Percentiles rank a stretch among this genome's conserved stretches.
These are phyloP conservation scores for Scheffersomyces insectosa DNA, from an alignment of 1,139 yeast species.

Conservation along the genomic window DNA sequence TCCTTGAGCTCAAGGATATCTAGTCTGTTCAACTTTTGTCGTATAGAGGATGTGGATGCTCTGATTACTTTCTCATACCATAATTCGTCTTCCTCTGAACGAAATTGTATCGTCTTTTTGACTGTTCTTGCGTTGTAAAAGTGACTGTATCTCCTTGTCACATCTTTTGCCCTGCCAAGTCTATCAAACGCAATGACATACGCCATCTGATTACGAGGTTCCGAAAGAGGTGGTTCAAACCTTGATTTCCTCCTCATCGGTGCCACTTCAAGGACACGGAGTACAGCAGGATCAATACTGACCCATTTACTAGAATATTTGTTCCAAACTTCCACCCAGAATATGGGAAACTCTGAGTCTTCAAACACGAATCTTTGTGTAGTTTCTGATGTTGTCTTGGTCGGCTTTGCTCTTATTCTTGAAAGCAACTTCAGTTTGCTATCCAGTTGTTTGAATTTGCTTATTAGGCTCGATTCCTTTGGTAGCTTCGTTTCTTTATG, in stretches of 20 bases:
- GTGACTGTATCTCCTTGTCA: constrained; percentile 78
- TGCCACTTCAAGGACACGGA: constrained; percentile 62
- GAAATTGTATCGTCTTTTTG: constrained; percentile 63
- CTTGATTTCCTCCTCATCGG: constrained; percentile 58
- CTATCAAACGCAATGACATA: constrained; percentile 80
- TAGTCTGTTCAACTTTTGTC: constrained; percentile 38
- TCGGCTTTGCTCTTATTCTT: constrained; percentile 7
- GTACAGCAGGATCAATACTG: constrained; percentile 78
- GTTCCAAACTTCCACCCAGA: constrained; percentile 97
- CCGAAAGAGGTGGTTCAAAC: constrained; percentile 75
- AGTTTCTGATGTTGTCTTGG: neutral
- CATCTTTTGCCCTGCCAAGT: constrained; percentile 68
- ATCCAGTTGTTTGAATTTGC: neutral
- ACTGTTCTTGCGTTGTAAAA: constrained; percentile 73
- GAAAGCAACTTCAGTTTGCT: constrained; percentile 9
- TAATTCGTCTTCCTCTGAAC: constrained; percentile 52
- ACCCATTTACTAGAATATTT: constrained; percentile 70
- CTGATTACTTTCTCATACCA: constrained; percentile 62
- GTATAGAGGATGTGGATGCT: constrained; percentile 27
- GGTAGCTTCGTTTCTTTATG: constrained; percentile 4
- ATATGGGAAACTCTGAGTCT: constrained; percentile 61
- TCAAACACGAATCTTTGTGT: constrained; percentile 13
- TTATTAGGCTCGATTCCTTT: constrained; percentile 5
- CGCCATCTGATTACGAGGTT: constrained; percentile 58
- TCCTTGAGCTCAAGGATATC: constrained; percentile 75